Evolutionary conservation across 176 grass and related monocot genomes (phyloP), one percentile per base, ranked within the genome.

Genomic region (Tillandsia leiboldiana): DNA sequence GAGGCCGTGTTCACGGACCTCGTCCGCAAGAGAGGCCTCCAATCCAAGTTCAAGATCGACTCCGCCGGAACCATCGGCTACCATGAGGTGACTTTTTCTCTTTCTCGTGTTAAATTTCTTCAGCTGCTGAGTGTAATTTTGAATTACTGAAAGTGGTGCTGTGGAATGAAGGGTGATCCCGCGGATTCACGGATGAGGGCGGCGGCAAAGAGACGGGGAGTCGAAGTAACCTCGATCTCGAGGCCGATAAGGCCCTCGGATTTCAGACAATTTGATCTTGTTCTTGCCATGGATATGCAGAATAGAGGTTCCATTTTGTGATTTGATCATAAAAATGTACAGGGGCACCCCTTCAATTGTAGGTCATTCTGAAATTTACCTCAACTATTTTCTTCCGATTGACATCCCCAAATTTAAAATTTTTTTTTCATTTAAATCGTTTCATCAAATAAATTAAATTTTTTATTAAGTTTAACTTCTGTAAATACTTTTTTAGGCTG

Each of bases 271-370:
- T 97, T 92, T 2, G 86, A 97, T 79, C 86, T 97, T 73, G 92
- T 97, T 66, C 84, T 97, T 70, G 89, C 89, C 28, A 97, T 97
- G 93, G 93, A 97, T 69, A 89, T 85, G 82, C 89, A 97, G 79
- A 97, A 97, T 51, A 87, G 76, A 83, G 86, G 93, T 97, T 3
- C 69, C 15, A 15, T 20, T 69, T 54, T n/a, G 10, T 28, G 12
- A 57, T 63, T 51, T 12, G 12, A 18, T 29, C 11, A 51, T 15
- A 26, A 47, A 33, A 33, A 0, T 33, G 29, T 33, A 33, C 29
- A 33, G 29, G 29, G 5, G n/a, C 2, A 11, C 22, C 8, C 33
- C 24, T 24, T 65, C 13, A 33, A 17, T 22, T 26, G 2, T 33
- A 17, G 29, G 29, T 5, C 29, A 33, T 33, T 33, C 29, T 33